phyloP scores from a whole-genome alignment of 495 filamentous ascomycete genomes.

The Daldinia loculata region DNA sequence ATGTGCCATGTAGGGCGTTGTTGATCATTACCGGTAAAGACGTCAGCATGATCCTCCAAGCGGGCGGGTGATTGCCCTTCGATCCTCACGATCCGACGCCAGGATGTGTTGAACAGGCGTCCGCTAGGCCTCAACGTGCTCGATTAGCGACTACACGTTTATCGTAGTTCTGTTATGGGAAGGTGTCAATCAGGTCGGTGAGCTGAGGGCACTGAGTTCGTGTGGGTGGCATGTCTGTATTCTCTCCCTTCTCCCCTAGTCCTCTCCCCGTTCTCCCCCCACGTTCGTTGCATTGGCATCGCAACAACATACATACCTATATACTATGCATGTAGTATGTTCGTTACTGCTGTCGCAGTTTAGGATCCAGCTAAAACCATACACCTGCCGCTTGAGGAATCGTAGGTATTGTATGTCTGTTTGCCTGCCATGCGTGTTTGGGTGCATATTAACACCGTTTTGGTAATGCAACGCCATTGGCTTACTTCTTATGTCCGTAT shows the following conservation, averaged over 20 bases:
- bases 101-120: conserved; percentile 5
- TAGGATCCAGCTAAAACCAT: conserved; percentile 28
- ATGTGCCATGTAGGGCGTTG: conserved; percentile 1
- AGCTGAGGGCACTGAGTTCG: conserved; percentile 14
- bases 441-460: not conserved
- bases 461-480: conserved; percentile 15
- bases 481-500: conserved; percentile 26
- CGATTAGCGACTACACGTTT: conserved; percentile 26
- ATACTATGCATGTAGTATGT: not conserved
- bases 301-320: conserved; percentile 7
- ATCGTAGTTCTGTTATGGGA: conserved; percentile 29
- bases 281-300: conserved; percentile 24
- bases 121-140: conserved; percentile 8
- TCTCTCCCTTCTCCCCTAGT: conserved; percentile 17
- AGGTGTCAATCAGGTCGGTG: conserved; percentile 24
- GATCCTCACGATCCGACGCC: conserved; percentile 21
- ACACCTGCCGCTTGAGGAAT: conserved; percentile 37
- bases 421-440: conserved; percentile 30
- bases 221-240: not conserved
- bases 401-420: conserved; percentile 1
- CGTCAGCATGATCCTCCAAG: conserved; percentile 6
- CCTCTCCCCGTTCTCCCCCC: too few species aligned
- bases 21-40: conserved; percentile 12
- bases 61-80: conserved; percentile 10
- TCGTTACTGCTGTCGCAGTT: conserved; percentile 12